Percentiles rank a stretch among this genome's conserved stretches.
These are phyloP conservation scores for Nymphaea colorata DNA, from an alignment of 164 flowering plant genomes.

Conservation along the genomic window DNA sequence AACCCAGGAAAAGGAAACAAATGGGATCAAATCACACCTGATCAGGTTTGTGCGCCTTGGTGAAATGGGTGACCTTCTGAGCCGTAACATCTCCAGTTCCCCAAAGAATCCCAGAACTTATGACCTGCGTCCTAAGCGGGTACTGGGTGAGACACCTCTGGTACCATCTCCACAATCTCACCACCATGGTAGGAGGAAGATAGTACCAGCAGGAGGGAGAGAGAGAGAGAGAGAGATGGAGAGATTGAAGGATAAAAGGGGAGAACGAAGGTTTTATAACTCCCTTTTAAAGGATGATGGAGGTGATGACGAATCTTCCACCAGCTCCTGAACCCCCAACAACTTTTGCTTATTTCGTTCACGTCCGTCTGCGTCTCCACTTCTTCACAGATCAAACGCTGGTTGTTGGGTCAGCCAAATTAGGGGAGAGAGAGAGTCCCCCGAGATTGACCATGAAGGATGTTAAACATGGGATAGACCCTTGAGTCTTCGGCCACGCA, in stretches of 20 bases:
- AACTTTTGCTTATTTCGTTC: background rate
- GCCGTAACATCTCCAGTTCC: constrained; percentile 69
- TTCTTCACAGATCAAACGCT: background rate
- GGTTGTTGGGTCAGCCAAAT: background rate
- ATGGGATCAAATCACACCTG: background rate
- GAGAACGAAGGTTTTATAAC: background rate
- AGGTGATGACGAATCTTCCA: background rate
- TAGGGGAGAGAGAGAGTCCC: background rate
- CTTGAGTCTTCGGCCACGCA: too few species aligned
- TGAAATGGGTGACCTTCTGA: constrained; percentile 46
- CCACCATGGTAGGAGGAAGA: constrained; percentile 21
- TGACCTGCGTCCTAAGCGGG: constrained; percentile 71
- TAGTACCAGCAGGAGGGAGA: background rate
- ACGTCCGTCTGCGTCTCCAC: background rate
- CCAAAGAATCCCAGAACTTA: constrained; percentile 74
- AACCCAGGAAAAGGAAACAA: background rate
- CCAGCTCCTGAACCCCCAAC: background rate
- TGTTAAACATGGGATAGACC: too few species aligned
- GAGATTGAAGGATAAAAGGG: background rate
- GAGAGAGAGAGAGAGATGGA: background rate
- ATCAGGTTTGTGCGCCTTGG: constrained; percentile 3
- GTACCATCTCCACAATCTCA: constrained; percentile 60
- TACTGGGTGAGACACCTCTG: constrained; percentile 44
- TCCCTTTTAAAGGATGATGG: background rate
- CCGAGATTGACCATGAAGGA: too few species aligned